A percentile compares a stretch with the other conserved stretches of the same genome.
Evolutionary conservation across 2,329 filamentous ascomycete genomes (phyloP).

Genomic region (Acrocalymma vagum): DNA sequence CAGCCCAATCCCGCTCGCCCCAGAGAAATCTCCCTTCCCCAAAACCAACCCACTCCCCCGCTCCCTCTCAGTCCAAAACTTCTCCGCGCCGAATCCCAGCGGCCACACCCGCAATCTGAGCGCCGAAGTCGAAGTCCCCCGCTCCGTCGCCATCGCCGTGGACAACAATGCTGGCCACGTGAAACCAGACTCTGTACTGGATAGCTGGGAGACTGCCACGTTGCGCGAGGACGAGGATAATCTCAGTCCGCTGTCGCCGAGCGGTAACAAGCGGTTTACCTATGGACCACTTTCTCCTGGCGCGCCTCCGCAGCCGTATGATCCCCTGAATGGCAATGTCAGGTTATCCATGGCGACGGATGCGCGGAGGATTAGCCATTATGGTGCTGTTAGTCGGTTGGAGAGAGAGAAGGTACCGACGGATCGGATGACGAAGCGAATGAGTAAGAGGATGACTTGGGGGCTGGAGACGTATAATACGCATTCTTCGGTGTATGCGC

Average conservation of each 20-base stretch:
- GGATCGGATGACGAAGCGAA: constrained; percentile 2
- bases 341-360: constrained; percentile 7
- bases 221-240: background rate
- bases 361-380: constrained; percentile 8
- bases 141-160: constrained; percentile 5
- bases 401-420: constrained; percentile 2
- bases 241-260: too few relatives aligned
- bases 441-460: constrained; percentile 7
- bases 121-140: background rate
- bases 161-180: constrained; percentile 1
- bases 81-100: constrained; percentile 2
- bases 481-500: constrained; percentile 6
- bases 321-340: constrained; percentile 2
- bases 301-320: constrained; percentile 1
- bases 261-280: too few relatives aligned
- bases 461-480: constrained; percentile 5
- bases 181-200: background rate
- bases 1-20: constrained; percentile 8
- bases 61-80: constrained; percentile 10
- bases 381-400: constrained; percentile 3
- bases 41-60: background rate
- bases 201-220: constrained; percentile 3
- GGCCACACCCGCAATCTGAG: constrained; percentile 5
- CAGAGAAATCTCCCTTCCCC: constrained; percentile 6
- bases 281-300: constrained; percentile 7